Base-by-base conservation (phyloP, 768 basidiomycete genomes). In the Kwoniella dejecticola region DNA sequence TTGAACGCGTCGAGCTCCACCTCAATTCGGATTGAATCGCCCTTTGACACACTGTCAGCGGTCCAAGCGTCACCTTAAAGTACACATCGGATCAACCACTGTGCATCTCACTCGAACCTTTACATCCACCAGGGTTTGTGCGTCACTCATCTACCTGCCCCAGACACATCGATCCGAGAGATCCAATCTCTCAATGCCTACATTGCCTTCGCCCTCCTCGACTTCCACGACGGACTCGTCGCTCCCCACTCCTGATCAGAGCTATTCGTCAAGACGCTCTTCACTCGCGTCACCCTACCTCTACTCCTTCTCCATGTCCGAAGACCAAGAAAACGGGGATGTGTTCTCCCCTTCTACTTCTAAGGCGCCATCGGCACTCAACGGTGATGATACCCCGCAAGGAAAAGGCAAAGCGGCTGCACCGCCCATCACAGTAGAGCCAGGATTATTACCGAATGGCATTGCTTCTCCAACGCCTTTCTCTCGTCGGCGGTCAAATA, bases 161-260 rank as follows among this genome's bases (percentile, higher is more conserved):
- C n/a, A n/a, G n/a, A n/a, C n/a, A n/a, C n/a, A n/a, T 47, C 41
- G 6, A 47, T 12, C 13, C 26, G 33, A 36, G 13, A 21, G 17
- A 27, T 47, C 46, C 19, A 19, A 1, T 47, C 27, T 5, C 15
- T 31, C 48, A 50, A 56, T 56, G 54, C 54, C 54, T 7, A 45
- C 29, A 29, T 23, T 23, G 27, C 49, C 62, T 21, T 64, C 63
- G 5, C 57, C 63, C 21, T 21, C 58, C 8, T 65, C 64, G 1
- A 54, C 30, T 36, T 60, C 64, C 3, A 41, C 38, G 4, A 52
- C 59, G 31, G 58, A 60, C 15, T 50, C 64, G 4, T 60, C 45
- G 17, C 30, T 65, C 13, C 64, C 64, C n/a, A 65, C 64, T 2
- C 64, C 64, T 0, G 64, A 65, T 47, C 64, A 65, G 40, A 52